Evolutionary conservation across 1,139 yeast species (phyloP).

Genomic region (Debaryomyces sp.): DNA sequence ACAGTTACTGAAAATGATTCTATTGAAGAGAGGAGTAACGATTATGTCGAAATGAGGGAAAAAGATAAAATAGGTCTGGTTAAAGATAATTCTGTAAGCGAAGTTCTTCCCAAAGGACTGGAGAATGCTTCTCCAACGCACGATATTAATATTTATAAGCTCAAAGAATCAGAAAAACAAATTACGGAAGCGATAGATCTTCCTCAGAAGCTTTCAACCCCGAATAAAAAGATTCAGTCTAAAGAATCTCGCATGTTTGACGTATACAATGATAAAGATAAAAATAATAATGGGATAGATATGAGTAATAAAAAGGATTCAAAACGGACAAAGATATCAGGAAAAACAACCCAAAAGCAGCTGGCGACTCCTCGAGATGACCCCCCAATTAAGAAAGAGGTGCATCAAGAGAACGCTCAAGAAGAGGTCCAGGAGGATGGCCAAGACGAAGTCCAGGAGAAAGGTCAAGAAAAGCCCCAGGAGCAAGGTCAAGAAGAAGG

Average conservation of each 20-base stretch:
- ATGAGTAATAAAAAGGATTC: not conserved
- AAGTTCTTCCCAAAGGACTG: not conserved
- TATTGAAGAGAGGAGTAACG: not conserved
- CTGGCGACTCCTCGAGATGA: not conserved
- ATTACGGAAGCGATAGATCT: not conserved
- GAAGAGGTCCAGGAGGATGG: too few relatives aligned
- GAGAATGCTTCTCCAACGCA: not conserved
- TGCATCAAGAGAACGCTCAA: too few relatives aligned
- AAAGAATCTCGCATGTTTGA: slow-evolving; percentile 1
- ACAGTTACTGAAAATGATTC: not conserved
- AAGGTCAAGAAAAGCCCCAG: too few relatives aligned
- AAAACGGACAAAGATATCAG: not conserved
- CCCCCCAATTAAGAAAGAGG: not conserved
- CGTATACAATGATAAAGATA: slow-evolving; percentile 4
- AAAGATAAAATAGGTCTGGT: not conserved
- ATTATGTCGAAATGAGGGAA: not conserved
- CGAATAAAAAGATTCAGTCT: not conserved
- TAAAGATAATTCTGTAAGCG: not conserved
- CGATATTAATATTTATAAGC: not conserved
- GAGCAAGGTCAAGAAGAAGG: not conserved
- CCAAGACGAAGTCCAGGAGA: too few relatives aligned
- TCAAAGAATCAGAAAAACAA: not conserved
- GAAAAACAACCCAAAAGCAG: not conserved
- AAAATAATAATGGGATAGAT: not conserved
- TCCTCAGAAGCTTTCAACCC: not conserved